Percentiles rank a stretch among this genome's conserved stretches.
Conservation (phyloP, 2,329 filamentous ascomycete species). For the Claviceps quebecensis region DNA sequence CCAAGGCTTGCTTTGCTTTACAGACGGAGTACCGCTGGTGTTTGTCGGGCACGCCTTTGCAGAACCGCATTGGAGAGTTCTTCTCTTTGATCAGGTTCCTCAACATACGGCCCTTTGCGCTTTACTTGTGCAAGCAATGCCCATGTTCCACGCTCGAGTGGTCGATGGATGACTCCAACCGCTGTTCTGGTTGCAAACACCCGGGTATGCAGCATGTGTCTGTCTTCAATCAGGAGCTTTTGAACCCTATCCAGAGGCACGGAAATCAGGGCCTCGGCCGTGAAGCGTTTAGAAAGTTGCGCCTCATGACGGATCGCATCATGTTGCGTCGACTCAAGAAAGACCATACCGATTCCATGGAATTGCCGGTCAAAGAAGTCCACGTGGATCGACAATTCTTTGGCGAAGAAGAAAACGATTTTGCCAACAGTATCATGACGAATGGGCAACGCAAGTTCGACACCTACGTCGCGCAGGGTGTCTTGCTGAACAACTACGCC, state of each 20-base stretch:
- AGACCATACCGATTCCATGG: slow-evolving; percentile 88
- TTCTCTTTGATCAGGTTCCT: slow-evolving; percentile 90
- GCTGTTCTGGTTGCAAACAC: slow-evolving; percentile 50
- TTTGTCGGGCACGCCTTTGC: slow-evolving; percentile 83
- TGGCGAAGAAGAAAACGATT: slow-evolving; percentile 88
- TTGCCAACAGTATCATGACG: slow-evolving; percentile 90
- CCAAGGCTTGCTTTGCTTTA: slow-evolving; percentile 87
- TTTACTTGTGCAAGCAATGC: slow-evolving; percentile 87
- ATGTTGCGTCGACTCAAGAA: slow-evolving; percentile 94
- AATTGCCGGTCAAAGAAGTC: slow-evolving; percentile 88
- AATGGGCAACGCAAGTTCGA: slow-evolving; percentile 81
- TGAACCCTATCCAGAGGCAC: slow-evolving; percentile 63
- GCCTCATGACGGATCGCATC: slow-evolving; percentile 78
- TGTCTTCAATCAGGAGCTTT: slow-evolving; percentile 85
- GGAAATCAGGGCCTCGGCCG: slow-evolving; percentile 48
- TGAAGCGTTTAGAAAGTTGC: slow-evolving; percentile 65
- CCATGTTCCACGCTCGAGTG: slow-evolving; percentile 71
- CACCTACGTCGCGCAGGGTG: slow-evolving; percentile 87
- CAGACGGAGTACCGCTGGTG: slow-evolving; percentile 89
- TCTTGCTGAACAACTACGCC: slow-evolving; percentile 93
- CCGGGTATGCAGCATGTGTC: slow-evolving; percentile 30
- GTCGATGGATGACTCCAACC: slow-evolving; percentile 58
- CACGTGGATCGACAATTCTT: slow-evolving; percentile 92
- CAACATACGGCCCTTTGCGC: slow-evolving; percentile 75
- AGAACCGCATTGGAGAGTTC: slow-evolving; percentile 95